phyloP scores from a whole-genome alignment of 1,284 basidiomycete genomes.

The Cryptococcus wingfieldii region DNA sequence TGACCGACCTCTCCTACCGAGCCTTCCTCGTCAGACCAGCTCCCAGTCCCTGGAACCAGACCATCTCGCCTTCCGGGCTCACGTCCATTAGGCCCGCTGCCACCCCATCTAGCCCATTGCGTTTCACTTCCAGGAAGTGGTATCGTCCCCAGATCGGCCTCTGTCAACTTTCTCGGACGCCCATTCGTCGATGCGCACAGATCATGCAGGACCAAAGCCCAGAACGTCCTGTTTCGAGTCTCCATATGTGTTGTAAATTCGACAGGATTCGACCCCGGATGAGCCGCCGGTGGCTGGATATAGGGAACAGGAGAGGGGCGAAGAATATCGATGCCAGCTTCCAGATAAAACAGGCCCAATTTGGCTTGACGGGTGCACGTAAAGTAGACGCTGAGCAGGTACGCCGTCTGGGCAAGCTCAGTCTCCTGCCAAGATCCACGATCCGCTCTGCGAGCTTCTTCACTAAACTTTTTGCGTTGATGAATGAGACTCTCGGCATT shows the following conservation, averaged over 20 bases:
- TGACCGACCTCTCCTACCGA: conserved; percentile 47
- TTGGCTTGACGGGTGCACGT: conserved; percentile 43
- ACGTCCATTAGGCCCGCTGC: conserved; percentile 23
- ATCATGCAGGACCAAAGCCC: conserved; percentile 46
- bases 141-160: conserved; percentile 39
- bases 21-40: conserved; percentile 40
- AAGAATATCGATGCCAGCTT: conserved; percentile 38
- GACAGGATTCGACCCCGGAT: conserved; percentile 22
- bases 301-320: conserved; percentile 20
- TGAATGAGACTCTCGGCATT: conserved; percentile 34
- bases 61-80: conserved; percentile 35
- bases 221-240: conserved; percentile 44
- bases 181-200: conserved; percentile 41
- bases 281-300: conserved; percentile 22
- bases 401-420: conserved; percentile 47
- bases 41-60: conserved; percentile 28
- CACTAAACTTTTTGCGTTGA: conserved; percentile 26
- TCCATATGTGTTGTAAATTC: conserved; percentile 41
- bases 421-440: conserved; percentile 47
- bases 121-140: conserved; percentile 41
- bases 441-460: conserved; percentile 29
- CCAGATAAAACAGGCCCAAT: conserved; percentile 46
- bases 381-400: conserved; percentile 47
- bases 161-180: conserved; percentile 30
- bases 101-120: conserved; percentile 42